Base-by-base conservation (phyloP, 2,329 filamentous ascomycete species). In the Chaetomiaceae sp. region DNA sequence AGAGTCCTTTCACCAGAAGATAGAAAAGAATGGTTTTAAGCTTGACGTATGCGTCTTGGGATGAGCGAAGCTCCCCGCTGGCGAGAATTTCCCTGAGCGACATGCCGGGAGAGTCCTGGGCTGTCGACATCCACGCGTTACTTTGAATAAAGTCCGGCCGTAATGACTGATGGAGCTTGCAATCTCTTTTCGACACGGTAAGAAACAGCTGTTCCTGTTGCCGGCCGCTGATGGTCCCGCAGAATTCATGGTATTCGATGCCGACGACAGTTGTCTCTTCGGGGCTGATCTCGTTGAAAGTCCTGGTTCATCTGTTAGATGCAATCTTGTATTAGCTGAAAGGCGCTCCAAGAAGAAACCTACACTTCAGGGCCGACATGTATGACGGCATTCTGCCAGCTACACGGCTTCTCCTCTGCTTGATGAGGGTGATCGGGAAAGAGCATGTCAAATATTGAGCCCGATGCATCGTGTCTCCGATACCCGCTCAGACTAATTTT, bases 1-100 rank as follows among this genome's bases (percentile, higher is more conserved):
- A 57, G 9, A 54, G 47, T 2, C 33, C 51, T 11, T 57, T 57
- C 3, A 46, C 52, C 8, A 57, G 5, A 7, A 51, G 45, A 20
- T 56, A 53, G 14, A 45, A 43, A 4, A 54, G 30, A 4, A 48
- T 16, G 20, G 30, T 38, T 25, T 48, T 48, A 18, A 54, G 37
- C 37, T 54, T 54, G 10, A 30, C 13, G n/a, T 29, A 20, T 29
- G 21, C 33, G n/a, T n/a, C 25, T 7, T 48, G 10, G 14, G n/a
- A 27, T 16, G 16, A 6, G 8, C n/a, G 20, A 5, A 48, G 46
- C 14, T 32, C 9, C 6, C 46, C 46, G 5, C 18, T 16, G 34
- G 34, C 46, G 13, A 48, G 46, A 18, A 48, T 27, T 3, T 29
- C 21, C 20, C 46, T 29, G 11, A 48, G 46, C 34, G 46, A 9